Base-by-base conservation (phyloP, 2,329 filamentous ascomycete species). In the Pyrenophora seminiperda region DNA sequence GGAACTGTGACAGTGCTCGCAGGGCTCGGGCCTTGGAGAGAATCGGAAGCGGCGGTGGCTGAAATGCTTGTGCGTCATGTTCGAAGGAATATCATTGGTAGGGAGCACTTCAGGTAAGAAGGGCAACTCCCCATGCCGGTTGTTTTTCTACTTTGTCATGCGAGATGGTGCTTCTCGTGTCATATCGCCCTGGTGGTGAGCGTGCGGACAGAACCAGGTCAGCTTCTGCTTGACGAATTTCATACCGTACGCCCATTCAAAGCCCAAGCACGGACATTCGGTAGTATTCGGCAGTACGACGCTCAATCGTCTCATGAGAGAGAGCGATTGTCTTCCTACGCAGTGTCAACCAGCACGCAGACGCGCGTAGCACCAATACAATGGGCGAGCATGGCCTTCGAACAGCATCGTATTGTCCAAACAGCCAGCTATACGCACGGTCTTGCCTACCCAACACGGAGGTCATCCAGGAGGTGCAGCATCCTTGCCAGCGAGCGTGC, bases 41-140 rank as follows among this genome's bases (percentile, higher is more conserved):
- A 71, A 59, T 72, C 68, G 65, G 62, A 72, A 66, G 64, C 65
- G 64, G 67, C 61, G 64, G 68, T 71, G 67, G 67, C 68, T 71
- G 67, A 71, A 65, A 63, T 65, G 69, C 67, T 68, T 69, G 69
- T 72, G 68, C 69, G 67, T 66, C 61, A 65, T 68, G 59, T 58
- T 61, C 60, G 56, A 61, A 57, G 50, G 54, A 52, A 55, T 58
- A 54, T 63, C 58, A 70, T 71, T 70, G 68, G 65, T 51, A 65
- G 64, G 55, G 51, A 46, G 32, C 41, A 43, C 47, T 50, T 45
- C 38, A 61, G 56, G 61, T 63, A 54, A 62, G 56, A 58, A 59
- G 54, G 41, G 48, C 63, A 65, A 68, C 64, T 55, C 60, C 53
- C 57, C 47, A 49, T 50, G 44, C 59, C 59, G 60, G 63, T 66